Conservation (phyloP, 106 monocot species). For the Narthecium ossifragum region DNA sequence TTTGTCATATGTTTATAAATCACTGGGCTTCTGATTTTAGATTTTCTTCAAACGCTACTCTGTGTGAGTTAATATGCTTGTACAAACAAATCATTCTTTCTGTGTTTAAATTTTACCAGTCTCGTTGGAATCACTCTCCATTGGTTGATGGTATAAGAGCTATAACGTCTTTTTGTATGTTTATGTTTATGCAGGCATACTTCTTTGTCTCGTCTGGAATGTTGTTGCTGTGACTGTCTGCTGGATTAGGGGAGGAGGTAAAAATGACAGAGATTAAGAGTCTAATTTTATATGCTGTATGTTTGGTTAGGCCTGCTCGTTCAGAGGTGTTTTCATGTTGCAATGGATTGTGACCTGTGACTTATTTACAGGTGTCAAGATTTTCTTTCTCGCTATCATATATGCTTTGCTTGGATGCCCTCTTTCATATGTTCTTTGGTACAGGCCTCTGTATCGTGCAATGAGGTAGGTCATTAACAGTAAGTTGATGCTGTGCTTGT, state of each 20-base stretch:
- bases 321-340: not conserved
- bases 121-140: too few species aligned
- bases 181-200: conserved; percentile 44
- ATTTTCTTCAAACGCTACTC: too few species aligned
- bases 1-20: too few species aligned
- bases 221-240: conserved; percentile 65
- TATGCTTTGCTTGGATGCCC: conserved; percentile 84
- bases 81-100: too few species aligned
- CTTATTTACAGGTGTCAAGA: conserved; percentile 60
- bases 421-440: conserved; percentile 91
- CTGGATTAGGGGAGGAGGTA: conserved; percentile 65
- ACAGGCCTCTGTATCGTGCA: conserved; percentile 88
- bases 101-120: too few species aligned
- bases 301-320: not conserved
- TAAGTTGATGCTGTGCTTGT: not conserved
- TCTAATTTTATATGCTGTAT: not conserved
- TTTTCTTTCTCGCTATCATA: conserved; percentile 83
- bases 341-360: not conserved
- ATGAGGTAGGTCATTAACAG: conserved; percentile 50
- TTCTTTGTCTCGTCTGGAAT: conserved; percentile 77
- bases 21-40: too few species aligned
- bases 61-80: too few species aligned
- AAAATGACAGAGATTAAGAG: not conserved
- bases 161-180: not conserved
- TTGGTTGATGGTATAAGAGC: too few species aligned